Evolutionary conservation across 2,329 filamentous ascomycete genomes (phyloP).

Genomic region (Raffaelea ambrosiae): DNA sequence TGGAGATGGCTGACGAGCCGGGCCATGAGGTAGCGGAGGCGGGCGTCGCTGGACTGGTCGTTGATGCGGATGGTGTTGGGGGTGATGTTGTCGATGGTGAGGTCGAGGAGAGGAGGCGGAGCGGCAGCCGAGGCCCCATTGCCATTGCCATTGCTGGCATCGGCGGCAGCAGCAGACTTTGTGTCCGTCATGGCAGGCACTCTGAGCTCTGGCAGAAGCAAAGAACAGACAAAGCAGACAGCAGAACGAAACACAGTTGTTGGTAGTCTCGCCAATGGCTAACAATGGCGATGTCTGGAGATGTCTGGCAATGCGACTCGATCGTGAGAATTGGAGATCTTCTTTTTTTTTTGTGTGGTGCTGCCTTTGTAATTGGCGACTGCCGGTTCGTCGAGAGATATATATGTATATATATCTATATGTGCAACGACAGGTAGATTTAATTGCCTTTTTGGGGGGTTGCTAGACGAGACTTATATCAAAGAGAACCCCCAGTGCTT

Average conservation of each 20-base stretch:
- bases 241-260: neutral
- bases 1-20: slow-evolving; percentile 69
- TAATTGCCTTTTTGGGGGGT: no score
- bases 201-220: neutral
- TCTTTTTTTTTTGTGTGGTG: no score
- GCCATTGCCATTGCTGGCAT: neutral
- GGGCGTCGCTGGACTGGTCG: slow-evolving; percentile 54
- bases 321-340: no score
- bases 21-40: slow-evolving; percentile 64
- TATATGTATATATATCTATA: neutral
- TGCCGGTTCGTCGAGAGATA: slow-evolving; percentile 1
- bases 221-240: neutral
- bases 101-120: slow-evolving; percentile 33
- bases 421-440: neutral
- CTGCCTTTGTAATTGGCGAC: neutral
- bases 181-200: no score
- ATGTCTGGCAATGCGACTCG: no score
- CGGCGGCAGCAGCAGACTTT: neutral
- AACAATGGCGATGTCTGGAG: no score
- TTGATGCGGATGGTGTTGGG: slow-evolving; percentile 69
- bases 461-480: neutral
- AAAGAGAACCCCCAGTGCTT: no score
- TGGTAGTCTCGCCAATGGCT: no score
- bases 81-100: slow-evolving; percentile 74
- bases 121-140: neutral